phyloP scores from a whole-genome alignment of 306 rosid species.

The Hippophae gyantsensis region DNA sequence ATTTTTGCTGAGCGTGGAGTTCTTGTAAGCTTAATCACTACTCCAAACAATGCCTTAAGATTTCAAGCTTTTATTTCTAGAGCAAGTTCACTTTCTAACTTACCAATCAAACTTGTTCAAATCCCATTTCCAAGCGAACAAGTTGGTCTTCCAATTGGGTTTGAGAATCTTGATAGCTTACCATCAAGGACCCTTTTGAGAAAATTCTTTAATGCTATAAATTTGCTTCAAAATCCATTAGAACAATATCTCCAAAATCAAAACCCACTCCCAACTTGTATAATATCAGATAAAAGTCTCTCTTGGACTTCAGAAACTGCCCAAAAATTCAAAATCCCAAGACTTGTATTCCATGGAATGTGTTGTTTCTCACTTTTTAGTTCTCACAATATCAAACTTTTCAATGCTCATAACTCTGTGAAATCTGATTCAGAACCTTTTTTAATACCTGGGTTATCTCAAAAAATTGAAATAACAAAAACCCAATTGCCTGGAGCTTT shows the following conservation, averaged over 20 bases:
- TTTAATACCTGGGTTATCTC: conserved; percentile 43
- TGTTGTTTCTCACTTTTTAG: conserved; percentile 57
- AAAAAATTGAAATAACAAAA: conserved; percentile 35
- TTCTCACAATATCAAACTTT: conserved; percentile 38
- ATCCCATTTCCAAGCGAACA: conserved; percentile 54
- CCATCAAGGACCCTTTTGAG: conserved; percentile 47
- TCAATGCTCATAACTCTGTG: conserved; percentile 30
- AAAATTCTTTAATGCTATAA: conserved; percentile 50
- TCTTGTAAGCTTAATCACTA: conserved; percentile 50
- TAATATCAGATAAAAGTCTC: conserved; percentile 58
- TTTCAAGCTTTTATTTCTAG: conserved; percentile 31
- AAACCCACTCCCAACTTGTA: conserved; percentile 41
- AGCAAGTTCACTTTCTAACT: conserved; percentile 26
- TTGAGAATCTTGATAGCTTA: conserved; percentile 61
- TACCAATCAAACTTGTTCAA: conserved; percentile 31
- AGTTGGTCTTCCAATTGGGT: conserved; percentile 58
- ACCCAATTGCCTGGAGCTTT: conserved; percentile 68
- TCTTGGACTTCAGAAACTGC: conserved; percentile 54
- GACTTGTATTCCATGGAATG: conserved; percentile 68
- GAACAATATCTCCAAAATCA: conserved; percentile 35
- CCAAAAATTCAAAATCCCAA: conserved; percentile 39
- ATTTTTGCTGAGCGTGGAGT: conserved; percentile 43
- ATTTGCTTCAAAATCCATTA: conserved; percentile 52
- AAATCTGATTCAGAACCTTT: conserved; percentile 36
- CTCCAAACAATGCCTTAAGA: conserved; percentile 59